phyloP scores from a whole-genome alignment of 2,329 filamentous ascomycete genomes.

The Aspergillus chevalieri region DNA sequence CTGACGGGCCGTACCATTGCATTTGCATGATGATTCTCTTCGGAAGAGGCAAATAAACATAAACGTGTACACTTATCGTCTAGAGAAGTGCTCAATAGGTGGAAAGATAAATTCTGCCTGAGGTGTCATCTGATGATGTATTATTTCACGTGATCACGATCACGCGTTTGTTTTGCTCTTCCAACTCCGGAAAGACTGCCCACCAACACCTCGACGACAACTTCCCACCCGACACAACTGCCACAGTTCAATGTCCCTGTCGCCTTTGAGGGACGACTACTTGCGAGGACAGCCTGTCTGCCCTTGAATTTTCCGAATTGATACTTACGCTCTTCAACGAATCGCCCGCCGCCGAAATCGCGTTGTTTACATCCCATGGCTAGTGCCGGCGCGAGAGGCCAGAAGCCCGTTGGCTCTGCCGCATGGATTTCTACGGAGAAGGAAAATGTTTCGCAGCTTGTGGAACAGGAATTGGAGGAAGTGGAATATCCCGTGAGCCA shows the following conservation, averaged over 20 bases:
- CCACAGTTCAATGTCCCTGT: conserved; percentile 10
- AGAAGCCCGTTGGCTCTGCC: conserved; percentile 65
- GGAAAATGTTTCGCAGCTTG: conserved; percentile 67
- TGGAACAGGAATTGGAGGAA: conserved; percentile 80
- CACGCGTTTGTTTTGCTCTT: background rate
- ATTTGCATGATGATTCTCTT: no score
- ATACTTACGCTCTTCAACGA: background rate
- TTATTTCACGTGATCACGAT: background rate
- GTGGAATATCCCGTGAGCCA: conserved; percentile 88
- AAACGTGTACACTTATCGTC: no score
- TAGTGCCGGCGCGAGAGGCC: conserved; percentile 31
- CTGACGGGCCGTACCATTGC: no score
- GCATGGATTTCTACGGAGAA: conserved; percentile 84
- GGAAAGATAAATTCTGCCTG: background rate
- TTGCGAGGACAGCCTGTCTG: conserved; percentile 1
- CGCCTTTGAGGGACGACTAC: background rate
- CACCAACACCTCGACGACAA: conserved; percentile 4
- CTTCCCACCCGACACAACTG: conserved; percentile 1
- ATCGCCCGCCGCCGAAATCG: conserved; percentile 5
- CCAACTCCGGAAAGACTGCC: conserved; percentile 4
- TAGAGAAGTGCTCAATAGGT: background rate
- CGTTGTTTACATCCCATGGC: conserved; percentile 39
- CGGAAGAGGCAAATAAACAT: no score
- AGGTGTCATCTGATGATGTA: background rate
- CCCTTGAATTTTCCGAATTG: conserved; percentile 1